Evolutionary conservation across 371 early-diverging fungal genomes (phyloP).

Genomic region (Rhizopus microsporus): DNA sequence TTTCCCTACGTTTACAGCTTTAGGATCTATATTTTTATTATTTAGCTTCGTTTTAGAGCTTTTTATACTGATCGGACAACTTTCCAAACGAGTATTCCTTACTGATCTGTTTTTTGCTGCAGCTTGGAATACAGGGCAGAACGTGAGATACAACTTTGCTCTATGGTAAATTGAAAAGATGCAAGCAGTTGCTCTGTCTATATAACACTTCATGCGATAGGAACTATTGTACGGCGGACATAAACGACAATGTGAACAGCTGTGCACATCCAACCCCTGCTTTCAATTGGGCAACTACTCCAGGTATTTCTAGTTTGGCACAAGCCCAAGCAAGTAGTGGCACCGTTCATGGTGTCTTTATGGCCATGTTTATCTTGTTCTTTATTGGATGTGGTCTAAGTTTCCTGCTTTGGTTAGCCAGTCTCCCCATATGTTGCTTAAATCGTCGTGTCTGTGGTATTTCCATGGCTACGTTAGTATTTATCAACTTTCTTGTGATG

Average conservation of each 20-base stretch:
- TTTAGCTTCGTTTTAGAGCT: constrained; percentile 38
- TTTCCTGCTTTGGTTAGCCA: constrained; percentile 38
- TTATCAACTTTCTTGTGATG: constrained; percentile 36
- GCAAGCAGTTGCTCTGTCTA: background rate
- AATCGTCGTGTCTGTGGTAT: constrained; percentile 22
- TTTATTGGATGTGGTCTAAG: constrained; percentile 37
- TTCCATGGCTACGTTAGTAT: constrained; percentile 29
- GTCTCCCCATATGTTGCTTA: constrained; percentile 31
- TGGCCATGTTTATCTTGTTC: constrained; percentile 37
- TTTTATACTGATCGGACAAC: constrained; percentile 40
- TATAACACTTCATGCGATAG: constrained; percentile 4
- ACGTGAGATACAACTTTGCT: constrained; percentile 22
- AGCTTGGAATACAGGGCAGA: constrained; percentile 16
- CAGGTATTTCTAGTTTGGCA: constrained; percentile 22
- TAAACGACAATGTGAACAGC: constrained; percentile 8
- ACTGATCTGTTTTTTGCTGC: constrained; percentile 26
- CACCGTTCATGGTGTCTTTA: constrained; percentile 22
- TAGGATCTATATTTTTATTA: constrained; percentile 36
- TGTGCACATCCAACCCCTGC: constrained; percentile 26
- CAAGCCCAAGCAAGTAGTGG: constrained; percentile 16
- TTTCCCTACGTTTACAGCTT: constrained; percentile 14
- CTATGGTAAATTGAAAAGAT: constrained; percentile 35
- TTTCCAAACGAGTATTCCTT: constrained; percentile 31
- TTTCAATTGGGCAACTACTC: constrained; percentile 45
- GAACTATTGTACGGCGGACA: constrained; percentile 32